Conservation (phyloP, 345 rosid species). For the Eucalyptus coolabah region DNA sequence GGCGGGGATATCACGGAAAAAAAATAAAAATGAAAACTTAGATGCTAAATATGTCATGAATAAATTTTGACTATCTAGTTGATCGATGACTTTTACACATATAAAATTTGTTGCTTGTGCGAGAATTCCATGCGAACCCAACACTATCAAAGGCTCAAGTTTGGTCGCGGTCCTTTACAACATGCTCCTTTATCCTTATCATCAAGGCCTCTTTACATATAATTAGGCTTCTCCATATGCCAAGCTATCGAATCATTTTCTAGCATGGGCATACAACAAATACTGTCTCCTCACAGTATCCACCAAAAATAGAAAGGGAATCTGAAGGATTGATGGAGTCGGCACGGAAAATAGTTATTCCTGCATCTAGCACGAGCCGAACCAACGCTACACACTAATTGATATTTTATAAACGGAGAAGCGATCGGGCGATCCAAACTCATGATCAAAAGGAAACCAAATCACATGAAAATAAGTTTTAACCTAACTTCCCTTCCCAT, state of each 20-base stretch:
- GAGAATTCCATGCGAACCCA: background rate
- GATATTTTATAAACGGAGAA: background rate
- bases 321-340: background rate
- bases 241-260: background rate
- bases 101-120: background rate
- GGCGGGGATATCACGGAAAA: accelerated
- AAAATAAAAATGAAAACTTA: background rate
- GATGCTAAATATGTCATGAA: background rate
- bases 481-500: background rate
- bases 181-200: background rate
- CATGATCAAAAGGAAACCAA: background rate
- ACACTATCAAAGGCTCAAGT: background rate
- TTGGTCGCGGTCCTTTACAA: background rate
- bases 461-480: background rate
- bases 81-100: background rate
- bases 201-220: background rate
- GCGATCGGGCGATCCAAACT: background rate
- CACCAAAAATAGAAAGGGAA: background rate
- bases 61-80: background rate
- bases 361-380: background rate
- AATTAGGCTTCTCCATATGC: background rate
- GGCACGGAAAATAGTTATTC: background rate
- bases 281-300: background rate
- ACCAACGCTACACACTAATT: background rate
- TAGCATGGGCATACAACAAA: background rate